These are phyloP conservation scores for Taphrina flavorubra DNA, from an alignment of 1,139 yeast species.

Conservation along the genomic window DNA sequence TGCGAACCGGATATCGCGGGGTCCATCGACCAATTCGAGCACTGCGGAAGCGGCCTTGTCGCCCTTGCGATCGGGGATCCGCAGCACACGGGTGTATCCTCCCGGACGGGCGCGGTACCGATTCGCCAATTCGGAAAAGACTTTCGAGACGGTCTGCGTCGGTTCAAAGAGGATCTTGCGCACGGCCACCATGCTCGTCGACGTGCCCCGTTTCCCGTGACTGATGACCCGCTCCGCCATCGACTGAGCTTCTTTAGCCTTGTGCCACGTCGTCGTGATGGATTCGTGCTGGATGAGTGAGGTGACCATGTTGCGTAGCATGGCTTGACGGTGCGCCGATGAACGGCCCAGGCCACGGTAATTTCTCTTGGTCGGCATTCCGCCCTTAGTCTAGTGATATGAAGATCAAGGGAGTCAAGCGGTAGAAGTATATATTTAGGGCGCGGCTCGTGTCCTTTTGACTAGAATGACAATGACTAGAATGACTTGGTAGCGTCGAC, in stretches of 20 bases:
- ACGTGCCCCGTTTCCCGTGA: conserved; percentile 53
- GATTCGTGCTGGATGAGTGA: conserved; percentile 72
- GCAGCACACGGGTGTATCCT: conserved; percentile 86
- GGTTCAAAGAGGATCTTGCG: conserved; percentile 54
- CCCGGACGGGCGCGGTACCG: conserved; percentile 70
- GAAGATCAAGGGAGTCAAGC: neutral
- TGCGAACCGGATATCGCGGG: conserved; percentile 77
- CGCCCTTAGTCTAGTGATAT: neutral
- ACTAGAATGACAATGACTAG: too few species aligned
- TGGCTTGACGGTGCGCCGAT: conserved; percentile 40
- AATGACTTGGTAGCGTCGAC: too few species aligned
- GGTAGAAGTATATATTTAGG: too few species aligned
- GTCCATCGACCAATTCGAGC: conserved; percentile 82
- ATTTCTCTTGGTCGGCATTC: conserved; percentile 39
- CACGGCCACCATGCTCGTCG: conserved; percentile 28
- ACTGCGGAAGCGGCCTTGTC: conserved; percentile 93
- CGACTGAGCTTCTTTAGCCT: conserved; percentile 69
- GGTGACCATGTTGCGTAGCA: conserved; percentile 65
- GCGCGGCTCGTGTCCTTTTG: too few species aligned
- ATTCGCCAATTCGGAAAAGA: conserved; percentile 66
- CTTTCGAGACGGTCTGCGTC: conserved; percentile 60
- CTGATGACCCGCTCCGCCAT: conserved; percentile 64
- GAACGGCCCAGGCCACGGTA: conserved; percentile 40
- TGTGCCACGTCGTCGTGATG: conserved; percentile 71
- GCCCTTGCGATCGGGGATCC: conserved; percentile 82